Evolutionary conservation across 306 rosid species (phyloP).

Genomic region (Trifolium dubium): DNA sequence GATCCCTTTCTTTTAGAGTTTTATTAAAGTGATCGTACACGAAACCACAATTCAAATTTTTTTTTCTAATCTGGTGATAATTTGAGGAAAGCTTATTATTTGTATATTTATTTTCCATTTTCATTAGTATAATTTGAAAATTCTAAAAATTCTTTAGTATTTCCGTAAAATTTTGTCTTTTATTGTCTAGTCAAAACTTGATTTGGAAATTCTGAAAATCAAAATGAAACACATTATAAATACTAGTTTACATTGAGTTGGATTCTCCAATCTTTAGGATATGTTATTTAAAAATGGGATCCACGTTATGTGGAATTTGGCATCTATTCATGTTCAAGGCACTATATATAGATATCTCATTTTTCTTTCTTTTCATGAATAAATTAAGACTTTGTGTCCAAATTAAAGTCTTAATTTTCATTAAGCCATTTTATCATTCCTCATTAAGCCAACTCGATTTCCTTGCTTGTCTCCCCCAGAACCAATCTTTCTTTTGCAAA

Average conservation of each 20-base stretch:
- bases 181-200: background rate
- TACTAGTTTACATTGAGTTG: background rate
- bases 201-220: slow-evolving; percentile 1
- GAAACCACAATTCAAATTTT: too few species aligned
- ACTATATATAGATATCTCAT: slow-evolving; percentile 8
- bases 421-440: slow-evolving; percentile 13
- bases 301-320: slow-evolving; percentile 22
- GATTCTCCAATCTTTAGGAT: slow-evolving; percentile 38
- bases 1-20: too few species aligned
- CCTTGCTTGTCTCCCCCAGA: background rate
- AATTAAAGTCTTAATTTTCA: slow-evolving; percentile 2
- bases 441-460: background rate
- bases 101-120: too few species aligned
- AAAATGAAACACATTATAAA: background rate
- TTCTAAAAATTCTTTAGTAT: too few species aligned
- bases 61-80: too few species aligned
- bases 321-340: too few species aligned
- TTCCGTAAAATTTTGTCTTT: background rate
- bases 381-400: too few species aligned
- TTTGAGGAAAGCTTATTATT: too few species aligned
- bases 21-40: too few species aligned
- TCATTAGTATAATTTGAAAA: too few species aligned
- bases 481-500: background rate
- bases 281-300: slow-evolving; percentile 39
- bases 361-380: too few species aligned